phyloP scores from a whole-genome alignment of 2,329 filamentous ascomycete genomes.

The Tolypocladium nubicola region DNA sequence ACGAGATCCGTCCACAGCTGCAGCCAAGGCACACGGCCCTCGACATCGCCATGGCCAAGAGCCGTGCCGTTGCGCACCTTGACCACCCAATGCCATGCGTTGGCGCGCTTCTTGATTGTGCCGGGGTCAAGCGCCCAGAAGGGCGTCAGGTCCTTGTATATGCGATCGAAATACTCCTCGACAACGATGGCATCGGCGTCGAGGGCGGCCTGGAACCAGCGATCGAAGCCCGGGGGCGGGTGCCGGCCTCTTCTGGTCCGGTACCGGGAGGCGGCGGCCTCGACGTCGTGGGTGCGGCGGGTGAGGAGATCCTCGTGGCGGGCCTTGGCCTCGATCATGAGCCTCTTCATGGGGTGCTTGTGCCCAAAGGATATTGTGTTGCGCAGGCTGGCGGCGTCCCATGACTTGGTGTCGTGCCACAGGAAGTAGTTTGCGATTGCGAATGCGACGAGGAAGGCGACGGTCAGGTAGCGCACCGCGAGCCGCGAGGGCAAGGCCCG shows the following conservation, averaged over 20 bases:
- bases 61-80: slow-evolving; percentile 35
- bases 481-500: slow-evolving; percentile 15
- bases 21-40: slow-evolving; percentile 31
- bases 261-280: slow-evolving; percentile 43
- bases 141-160: slow-evolving; percentile 51
- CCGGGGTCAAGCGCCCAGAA: slow-evolving; percentile 45
- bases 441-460: slow-evolving; percentile 12
- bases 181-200: slow-evolving; percentile 44
- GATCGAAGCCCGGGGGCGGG: slow-evolving; percentile 53
- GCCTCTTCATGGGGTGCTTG: slow-evolving; percentile 38
- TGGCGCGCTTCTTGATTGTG: slow-evolving; percentile 26
- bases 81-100: slow-evolving; percentile 34
- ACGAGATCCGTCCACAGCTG: slow-evolving; percentile 39
- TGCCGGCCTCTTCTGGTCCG: slow-evolving; percentile 45
- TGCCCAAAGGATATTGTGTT: slow-evolving; percentile 12
- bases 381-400: slow-evolving; percentile 11
- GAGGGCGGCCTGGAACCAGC: slow-evolving; percentile 45
- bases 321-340: slow-evolving; percentile 35
- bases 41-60: slow-evolving; percentile 25
- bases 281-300: slow-evolving; percentile 35
- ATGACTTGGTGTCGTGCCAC: slow-evolving; percentile 16
- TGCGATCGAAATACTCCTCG: slow-evolving; percentile 54
- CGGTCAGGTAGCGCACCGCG: slow-evolving; percentile 16
- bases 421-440: slow-evolving; percentile 18
- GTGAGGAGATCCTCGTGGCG: slow-evolving; percentile 30